Percentiles rank a stretch among this genome's conserved stretches.
Evolutionary conservation across 805 yeast genomes (phyloP).

Genomic region (Candida awuae): DNA sequence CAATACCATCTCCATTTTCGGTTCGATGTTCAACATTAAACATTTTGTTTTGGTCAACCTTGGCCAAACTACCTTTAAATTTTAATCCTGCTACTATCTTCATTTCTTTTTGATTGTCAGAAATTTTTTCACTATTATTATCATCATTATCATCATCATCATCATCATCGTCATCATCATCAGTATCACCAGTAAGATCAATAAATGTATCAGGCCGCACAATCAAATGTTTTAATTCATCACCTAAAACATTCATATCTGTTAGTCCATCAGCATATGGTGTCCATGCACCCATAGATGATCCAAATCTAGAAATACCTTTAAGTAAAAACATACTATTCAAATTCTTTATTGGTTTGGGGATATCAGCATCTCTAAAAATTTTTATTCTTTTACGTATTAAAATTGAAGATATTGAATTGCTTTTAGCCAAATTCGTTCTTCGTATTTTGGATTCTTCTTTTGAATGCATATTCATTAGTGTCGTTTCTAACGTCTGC

Average conservation of each 20-base stretch:
- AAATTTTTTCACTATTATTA: slow-evolving; percentile 9
- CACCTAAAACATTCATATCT: slow-evolving; percentile 57
- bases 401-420: not conserved
- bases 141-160: slow-evolving; percentile 5
- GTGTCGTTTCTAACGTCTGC: slow-evolving; percentile 50
- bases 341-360: slow-evolving; percentile 36
- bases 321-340: slow-evolving; percentile 49
- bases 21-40: slow-evolving; percentile 10
- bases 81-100: slow-evolving; percentile 43
- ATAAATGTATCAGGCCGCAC: slow-evolving; percentile 25
- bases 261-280: slow-evolving; percentile 61
- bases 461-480: slow-evolving; percentile 26
- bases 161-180: slow-evolving; percentile 7
- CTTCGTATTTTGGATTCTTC: not conserved
- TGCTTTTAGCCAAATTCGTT: not conserved
- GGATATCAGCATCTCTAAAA: slow-evolving; percentile 8
- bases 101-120: slow-evolving; percentile 15
- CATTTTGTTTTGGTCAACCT: slow-evolving; percentile 19
- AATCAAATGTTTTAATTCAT: slow-evolving; percentile 34
- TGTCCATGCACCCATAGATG: slow-evolving; percentile 64
- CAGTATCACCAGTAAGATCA: slow-evolving; percentile 8
- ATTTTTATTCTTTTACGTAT: slow-evolving; percentile 1
- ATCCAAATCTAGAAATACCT: slow-evolving; percentile 55
- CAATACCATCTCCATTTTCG: slow-evolving; percentile 5
- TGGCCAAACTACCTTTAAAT: slow-evolving; percentile 55